phyloP scores from a whole-genome alignment of 768 basidiomycete species.

The Leccinum uliginosum region DNA sequence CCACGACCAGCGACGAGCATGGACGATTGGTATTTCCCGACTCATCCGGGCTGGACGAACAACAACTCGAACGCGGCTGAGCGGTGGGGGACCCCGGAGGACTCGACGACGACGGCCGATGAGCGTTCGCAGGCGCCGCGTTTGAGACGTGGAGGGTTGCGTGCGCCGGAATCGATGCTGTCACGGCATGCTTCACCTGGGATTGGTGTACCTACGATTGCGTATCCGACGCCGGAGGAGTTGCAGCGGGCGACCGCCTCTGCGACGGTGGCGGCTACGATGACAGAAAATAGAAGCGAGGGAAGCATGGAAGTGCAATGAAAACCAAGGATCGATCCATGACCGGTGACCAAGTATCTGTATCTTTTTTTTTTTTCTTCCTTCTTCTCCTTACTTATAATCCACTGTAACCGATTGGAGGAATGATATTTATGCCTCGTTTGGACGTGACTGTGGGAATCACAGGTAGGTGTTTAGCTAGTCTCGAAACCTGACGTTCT shows the following conservation, averaged over 20 bases:
- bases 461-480: too few species aligned
- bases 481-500: too few species aligned
- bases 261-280: background rate
- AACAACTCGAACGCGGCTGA: background rate
- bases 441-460: too few species aligned
- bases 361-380: too few species aligned
- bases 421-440: too few species aligned
- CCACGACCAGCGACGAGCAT: slow-evolving; percentile 26
- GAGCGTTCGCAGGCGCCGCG: slow-evolving; percentile 43
- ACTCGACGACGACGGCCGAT: slow-evolving; percentile 30
- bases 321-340: slow-evolving; percentile 5
- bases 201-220: slow-evolving; percentile 20
- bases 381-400: too few species aligned
- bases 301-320: background rate
- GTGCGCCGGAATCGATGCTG: slow-evolving; percentile 59
- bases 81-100: background rate
- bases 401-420: background rate
- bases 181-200: slow-evolving; percentile 42
- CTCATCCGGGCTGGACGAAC: slow-evolving; percentile 19
- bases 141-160: slow-evolving; percentile 62
- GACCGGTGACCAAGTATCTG: slow-evolving; percentile 9
- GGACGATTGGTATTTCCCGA: slow-evolving; percentile 33
- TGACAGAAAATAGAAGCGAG: slow-evolving; percentile 9
- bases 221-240: slow-evolving; percentile 21
- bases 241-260: slow-evolving; percentile 14